Evolutionary conservation across 108 stramenopile genomes (phyloP), one percentile per base, ranked within the genome.

Genomic region (Stephanodiscus triporus): DNA sequence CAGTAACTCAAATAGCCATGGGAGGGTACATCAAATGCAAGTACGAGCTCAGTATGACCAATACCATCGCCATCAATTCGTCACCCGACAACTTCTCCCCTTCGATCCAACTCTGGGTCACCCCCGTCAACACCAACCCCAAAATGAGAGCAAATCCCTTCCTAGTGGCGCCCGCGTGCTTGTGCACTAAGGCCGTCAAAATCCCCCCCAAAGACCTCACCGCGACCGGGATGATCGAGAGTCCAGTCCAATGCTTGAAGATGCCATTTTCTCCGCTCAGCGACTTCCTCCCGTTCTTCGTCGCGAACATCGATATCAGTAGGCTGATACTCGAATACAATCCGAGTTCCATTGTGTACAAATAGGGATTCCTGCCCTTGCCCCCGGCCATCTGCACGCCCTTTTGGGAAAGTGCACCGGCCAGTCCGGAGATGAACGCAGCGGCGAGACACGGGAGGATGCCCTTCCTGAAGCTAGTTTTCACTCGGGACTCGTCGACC

Each of bases 361-460:
- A 82, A 63, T 85, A 93, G 8, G 91, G 66, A 87, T 92, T 87
- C 19, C 93, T 83, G 6, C 85, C 85, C 24, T 71, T 72, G 10
- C 83, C 78, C 58, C 85, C 86, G 11, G 83, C 77, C 38, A 82
- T 34, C 68, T 95, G 92, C 57, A 97, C 76, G 19, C 85, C 84
- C 56, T 89, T 90, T 80, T 97, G 97, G 23, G 92, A 88, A 0
- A 97, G 61, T 20, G 97, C 92, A 16, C 93, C 95, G 16, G 89
- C 86, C 19, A 96, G 60, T 6, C 97, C 97, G 11, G 91, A 91
- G 32, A 96, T 76, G 24, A 92, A 79, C 20, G 87, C 84, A 38
- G 93, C 95, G 4, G 61, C 77, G 17, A 95, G 79, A 73, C 80
- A 84, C 5, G 93, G 93, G 9, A 88, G 19, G 23, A 94, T 84